Base-by-base conservation (phyloP, 2,329 filamentous ascomycete genomes). In the Pseudodiploospora longispora region DNA sequence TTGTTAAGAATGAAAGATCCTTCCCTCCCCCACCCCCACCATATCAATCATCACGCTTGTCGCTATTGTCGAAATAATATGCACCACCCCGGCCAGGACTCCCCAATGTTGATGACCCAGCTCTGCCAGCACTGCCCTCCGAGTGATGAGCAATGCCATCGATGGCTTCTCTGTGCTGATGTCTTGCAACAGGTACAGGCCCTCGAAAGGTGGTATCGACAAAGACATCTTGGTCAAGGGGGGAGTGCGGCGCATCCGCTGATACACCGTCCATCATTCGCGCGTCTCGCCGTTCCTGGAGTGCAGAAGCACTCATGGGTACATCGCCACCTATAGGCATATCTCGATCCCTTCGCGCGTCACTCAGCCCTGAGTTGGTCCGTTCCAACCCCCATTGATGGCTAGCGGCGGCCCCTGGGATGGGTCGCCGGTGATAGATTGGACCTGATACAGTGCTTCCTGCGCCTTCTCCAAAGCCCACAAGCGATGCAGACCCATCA, bases 391-490 rank as follows among this genome's bases (percentile, higher is more conserved):
- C 60, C 69, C 68, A 74, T 50, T 65, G 55, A 50, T 58, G 56
- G 44, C 64, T 41, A 60, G 54, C 67, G 63, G 47, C 59, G 47
- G 54, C 65, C 50, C 59, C 66, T 52, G 69, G 71, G 50, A 64
- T 63, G 41, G 69, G 62, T 39, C 75, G 61, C 48, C 75, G 66
- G 61, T 77, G 70, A 66, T 85, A 76, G 59, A 85, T 85, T 34
- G 87, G 87, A 0, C 88, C 88, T 47, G 82, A 87, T 46, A 90
- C 82, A 5, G 88, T 88, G 61, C 85, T 88, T 53, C 84, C 87
- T 7, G 91, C 90, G 31, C 90, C 91, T 62, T 96, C 90, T 40
- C 91, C 91, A 55, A 96, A 96, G 0, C 85, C 91, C 7, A 96
- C 91, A 5, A 96, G 73, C 50, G 85, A 91, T 3, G 83, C 87